phyloP scores from a whole-genome alignment of 2,329 filamentous ascomycete genomes.

The Pseudogymnoascus sp. region DNA sequence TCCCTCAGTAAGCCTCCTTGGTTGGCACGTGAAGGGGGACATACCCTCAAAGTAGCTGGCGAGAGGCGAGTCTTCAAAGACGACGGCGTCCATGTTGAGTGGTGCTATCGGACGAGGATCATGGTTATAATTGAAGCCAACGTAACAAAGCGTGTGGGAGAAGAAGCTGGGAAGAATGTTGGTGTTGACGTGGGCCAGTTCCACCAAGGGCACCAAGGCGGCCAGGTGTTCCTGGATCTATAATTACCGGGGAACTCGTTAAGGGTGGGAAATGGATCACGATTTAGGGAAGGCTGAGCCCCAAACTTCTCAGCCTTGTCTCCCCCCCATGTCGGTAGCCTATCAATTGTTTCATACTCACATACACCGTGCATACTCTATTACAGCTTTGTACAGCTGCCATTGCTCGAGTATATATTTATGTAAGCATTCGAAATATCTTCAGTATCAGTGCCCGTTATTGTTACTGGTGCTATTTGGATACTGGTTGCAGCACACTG shows the following conservation, averaged over 20 bases:
- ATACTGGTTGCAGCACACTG: not conserved
- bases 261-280: constrained; percentile 6
- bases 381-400: not conserved
- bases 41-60: constrained; percentile 84
- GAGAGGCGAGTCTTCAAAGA: constrained; percentile 80
- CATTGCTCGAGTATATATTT: not conserved
- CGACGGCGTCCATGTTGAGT: constrained; percentile 68
- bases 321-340: not conserved
- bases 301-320: not conserved
- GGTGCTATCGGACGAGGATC: constrained; percentile 9
- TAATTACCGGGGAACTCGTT: constrained; percentile 4
- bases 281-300: not conserved
- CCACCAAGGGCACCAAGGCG: not conserved
- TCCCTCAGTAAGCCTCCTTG: not conserved
- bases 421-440: not conserved
- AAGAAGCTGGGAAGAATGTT: constrained; percentile 3
- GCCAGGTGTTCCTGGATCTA: constrained; percentile 3
- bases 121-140: not conserved
- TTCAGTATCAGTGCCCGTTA: not conserved
- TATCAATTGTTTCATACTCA: not conserved
- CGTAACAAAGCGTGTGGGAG: not conserved
- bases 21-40: constrained; percentile 23
- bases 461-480: not conserved
- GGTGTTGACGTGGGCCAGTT: constrained; percentile 3
- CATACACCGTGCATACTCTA: not conserved